phyloP scores from a whole-genome alignment of 164 flowering plant genomes.

The Taxillus chinensis region DNA sequence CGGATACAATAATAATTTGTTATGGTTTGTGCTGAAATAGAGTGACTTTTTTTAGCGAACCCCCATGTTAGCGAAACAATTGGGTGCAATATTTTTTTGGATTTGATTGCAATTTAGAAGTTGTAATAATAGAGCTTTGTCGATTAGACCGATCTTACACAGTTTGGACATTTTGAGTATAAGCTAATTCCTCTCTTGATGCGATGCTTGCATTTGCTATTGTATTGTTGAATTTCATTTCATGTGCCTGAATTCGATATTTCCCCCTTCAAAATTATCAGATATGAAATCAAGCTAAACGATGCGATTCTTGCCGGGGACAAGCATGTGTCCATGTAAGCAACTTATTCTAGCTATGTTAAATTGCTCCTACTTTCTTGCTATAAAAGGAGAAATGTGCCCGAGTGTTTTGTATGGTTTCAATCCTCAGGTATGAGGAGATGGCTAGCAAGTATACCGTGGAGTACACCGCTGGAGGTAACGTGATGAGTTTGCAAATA shows the following conservation, averaged over 20 bases:
- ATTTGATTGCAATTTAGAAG: no score
- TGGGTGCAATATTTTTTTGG: no score
- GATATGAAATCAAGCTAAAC: constrained; percentile 66
- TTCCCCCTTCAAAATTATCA: constrained; percentile 11
- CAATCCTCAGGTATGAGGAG: constrained; percentile 56
- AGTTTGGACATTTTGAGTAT: not conserved
- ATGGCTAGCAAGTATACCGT: constrained; percentile 42
- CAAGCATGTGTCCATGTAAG: constrained; percentile 72
- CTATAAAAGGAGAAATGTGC: not conserved
- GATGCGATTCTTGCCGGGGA: constrained; percentile 89
- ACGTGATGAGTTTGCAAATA: not conserved
- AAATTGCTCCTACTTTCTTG: no score
- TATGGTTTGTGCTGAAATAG: no score
- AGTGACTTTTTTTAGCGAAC: no score
- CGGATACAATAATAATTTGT: no score
- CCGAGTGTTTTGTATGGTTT: not conserved
- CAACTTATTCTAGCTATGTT: not conserved
- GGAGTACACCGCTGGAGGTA: constrained; percentile 89
- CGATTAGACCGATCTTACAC: not conserved
- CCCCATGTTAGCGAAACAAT: no score
- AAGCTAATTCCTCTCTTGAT: not conserved
- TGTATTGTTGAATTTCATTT: not conserved
- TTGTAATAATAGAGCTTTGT: no score
- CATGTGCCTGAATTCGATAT: not conserved
- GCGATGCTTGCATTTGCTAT: not conserved